Conservation (phyloP, 164 flowering plant genomes). For the Hamamelis virginiana region DNA sequence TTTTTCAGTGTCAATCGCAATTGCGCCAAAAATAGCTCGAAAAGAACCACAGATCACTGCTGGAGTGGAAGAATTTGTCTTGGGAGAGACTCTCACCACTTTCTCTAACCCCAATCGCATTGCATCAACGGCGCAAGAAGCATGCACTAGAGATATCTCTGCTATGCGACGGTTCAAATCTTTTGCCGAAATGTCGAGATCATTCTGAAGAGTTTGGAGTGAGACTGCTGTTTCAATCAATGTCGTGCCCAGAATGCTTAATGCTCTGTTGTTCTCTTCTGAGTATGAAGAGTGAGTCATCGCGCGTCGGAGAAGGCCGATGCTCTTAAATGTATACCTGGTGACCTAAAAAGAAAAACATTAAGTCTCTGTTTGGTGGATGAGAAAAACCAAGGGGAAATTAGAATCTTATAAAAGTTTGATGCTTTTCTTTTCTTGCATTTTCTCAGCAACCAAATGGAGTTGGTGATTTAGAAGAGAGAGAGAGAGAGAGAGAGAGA, state of each 20-base stretch:
- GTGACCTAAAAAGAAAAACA: slow-evolving; percentile 5
- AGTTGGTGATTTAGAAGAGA: background rate
- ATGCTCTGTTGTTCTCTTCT: slow-evolving; percentile 63
- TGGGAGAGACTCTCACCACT: slow-evolving; percentile 61
- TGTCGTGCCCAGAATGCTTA: slow-evolving; percentile 55
- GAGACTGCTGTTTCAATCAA: slow-evolving; percentile 49
- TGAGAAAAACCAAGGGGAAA: background rate
- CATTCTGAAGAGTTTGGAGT: slow-evolving; percentile 26
- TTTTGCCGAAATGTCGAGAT: slow-evolving; percentile 52
- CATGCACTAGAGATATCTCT: slow-evolving; percentile 39
- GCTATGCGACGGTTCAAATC: slow-evolving; percentile 42
- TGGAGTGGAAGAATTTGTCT: slow-evolving; percentile 47
- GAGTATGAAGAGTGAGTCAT: slow-evolving; percentile 82
- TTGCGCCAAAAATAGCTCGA: slow-evolving; percentile 71
- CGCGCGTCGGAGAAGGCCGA: slow-evolving; percentile 54
- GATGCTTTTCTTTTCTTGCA: background rate
- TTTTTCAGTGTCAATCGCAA: slow-evolving; percentile 60
- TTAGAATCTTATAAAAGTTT: background rate
- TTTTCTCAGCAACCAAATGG: slow-evolving; percentile 1
- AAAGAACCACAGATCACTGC: slow-evolving; percentile 69
- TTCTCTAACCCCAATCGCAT: slow-evolving; percentile 57
- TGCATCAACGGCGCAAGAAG: slow-evolving; percentile 58
- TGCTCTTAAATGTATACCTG: slow-evolving; percentile 53
- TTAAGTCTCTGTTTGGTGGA: background rate
- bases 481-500: background rate